Evolutionary conservation across 106 monocot genomes (phyloP), one percentile per base, ranked within the genome.

Genomic region (Agapanthus africanus): DNA sequence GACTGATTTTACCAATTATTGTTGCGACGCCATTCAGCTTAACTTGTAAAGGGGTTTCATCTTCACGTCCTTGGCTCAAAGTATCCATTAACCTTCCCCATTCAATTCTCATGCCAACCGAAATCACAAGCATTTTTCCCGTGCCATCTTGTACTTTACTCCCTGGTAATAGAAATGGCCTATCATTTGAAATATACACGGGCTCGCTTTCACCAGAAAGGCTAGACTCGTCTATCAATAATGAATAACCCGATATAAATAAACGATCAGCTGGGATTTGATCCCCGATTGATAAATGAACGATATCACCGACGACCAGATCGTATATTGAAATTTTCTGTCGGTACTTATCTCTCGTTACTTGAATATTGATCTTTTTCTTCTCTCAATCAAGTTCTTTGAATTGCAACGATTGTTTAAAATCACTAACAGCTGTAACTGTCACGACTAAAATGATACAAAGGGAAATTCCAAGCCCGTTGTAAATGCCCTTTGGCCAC

Each of bases 11-110:
- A 25, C 88, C 93, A 44, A 93, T 93, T 41, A 93, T 77, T 42
- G 88, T 93, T 1, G 93, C 93, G 31, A 93, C 93, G 68, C 87
- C 91, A 82, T 91, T 87, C 46, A 91, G 54, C 62, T 91, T 91
- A 37, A 87, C 91, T 63, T 91, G 91, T 56, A 91, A 75, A 44
- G 91, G 91, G 51, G 91, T 91, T 57, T 91, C 91, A 75, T 91
- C 88, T 75, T 92, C 88, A 34, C 92, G 88, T 16, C 82, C 88
- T 36, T 83, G 85, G 52, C 71, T 81, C 61, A 92, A 52, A 63
- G 92, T 88, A 54, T 83, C 80, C 85, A 83, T 92, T 44, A 92
- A 41, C 26, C 68, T 80, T 36, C 92, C 88, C 92, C 92, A 92
- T 46, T 88, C 88, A 32, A 85, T 92, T 35, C 52, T 82, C 92